Percentiles rank a stretch among this genome's conserved stretches.
These are phyloP conservation scores for Phialophora tarda DNA, from an alignment of 2,329 filamentous ascomycete genomes.

Conservation along the genomic window DNA sequence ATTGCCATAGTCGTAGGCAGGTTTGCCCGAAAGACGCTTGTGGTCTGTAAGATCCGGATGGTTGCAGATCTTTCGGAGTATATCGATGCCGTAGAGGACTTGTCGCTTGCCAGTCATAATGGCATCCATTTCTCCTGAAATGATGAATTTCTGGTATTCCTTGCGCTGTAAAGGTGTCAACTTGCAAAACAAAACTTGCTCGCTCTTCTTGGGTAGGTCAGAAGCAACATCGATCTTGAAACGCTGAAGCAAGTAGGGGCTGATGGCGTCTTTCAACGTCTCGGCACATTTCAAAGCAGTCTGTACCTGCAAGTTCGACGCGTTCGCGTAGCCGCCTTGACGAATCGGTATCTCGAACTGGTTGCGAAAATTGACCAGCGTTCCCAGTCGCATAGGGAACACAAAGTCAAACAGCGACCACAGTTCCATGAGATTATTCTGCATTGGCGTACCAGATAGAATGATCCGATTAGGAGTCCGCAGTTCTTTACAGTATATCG, in stretches of 20 bases:
- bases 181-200: slow-evolving; percentile 95
- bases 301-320: slow-evolving; percentile 90
- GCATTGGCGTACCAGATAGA: slow-evolving; percentile 93
- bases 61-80: slow-evolving; percentile 94
- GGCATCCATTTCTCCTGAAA: slow-evolving; percentile 81
- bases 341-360: slow-evolving; percentile 95
- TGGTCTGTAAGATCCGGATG: slow-evolving; percentile 88
- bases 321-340: slow-evolving; percentile 92
- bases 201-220: slow-evolving; percentile 92
- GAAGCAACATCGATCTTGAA: slow-evolving; percentile 93
- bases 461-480: slow-evolving; percentile 90
- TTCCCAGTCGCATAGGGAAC: slow-evolving; percentile 93
- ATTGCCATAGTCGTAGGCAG: slow-evolving; percentile 77
- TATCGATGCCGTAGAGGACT: slow-evolving; percentile 86
- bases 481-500: slow-evolving; percentile 92
- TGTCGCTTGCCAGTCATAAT: slow-evolving; percentile 78
- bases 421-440: slow-evolving; percentile 92
- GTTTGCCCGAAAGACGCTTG: slow-evolving; percentile 61
- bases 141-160: slow-evolving; percentile 80
- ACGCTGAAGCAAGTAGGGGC: slow-evolving; percentile 87
- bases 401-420: slow-evolving; percentile 99
- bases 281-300: slow-evolving; percentile 94
- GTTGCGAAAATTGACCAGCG: slow-evolving; percentile 84
- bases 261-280: slow-evolving; percentile 90
- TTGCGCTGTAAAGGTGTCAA: slow-evolving; percentile 78